phyloP scores from a whole-genome alignment of 169 alveolate genomes.

The Cryptosporidium bovis region DNA sequence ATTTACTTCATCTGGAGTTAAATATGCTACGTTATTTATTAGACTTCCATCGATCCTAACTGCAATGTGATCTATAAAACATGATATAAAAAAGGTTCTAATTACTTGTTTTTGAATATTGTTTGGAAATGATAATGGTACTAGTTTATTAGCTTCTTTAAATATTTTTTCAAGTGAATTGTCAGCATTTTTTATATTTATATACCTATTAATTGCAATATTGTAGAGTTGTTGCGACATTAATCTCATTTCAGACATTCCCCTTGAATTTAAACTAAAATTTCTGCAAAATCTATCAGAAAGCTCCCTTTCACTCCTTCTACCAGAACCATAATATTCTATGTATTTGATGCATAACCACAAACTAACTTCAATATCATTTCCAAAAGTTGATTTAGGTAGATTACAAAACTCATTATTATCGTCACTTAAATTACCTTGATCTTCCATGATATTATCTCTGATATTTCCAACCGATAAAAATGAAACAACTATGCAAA shows the following conservation, averaged over 20 bases:
- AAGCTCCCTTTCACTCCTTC: not conserved
- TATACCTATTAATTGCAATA: slow-evolving; percentile 24
- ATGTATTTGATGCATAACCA: slow-evolving; percentile 56
- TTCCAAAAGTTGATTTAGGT: slow-evolving; percentile 35
- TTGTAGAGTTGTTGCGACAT: slow-evolving; percentile 42
- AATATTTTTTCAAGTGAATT: not conserved
- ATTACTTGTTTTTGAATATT: slow-evolving; percentile 25
- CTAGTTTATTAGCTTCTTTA: not conserved
- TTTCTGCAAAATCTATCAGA: slow-evolving; percentile 17
- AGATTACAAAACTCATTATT: not conserved
- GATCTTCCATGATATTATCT: not conserved
- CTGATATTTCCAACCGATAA: slow-evolving; percentile 39
- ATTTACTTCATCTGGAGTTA: not conserved
- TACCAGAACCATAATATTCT: slow-evolving; percentile 21
- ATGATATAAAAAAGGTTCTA: slow-evolving; percentile 19
- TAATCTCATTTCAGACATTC: slow-evolving; percentile 49
- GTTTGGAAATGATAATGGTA: slow-evolving; percentile 36
- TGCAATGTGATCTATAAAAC: slow-evolving; percentile 70
- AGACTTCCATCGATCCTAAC: slow-evolving; percentile 40
- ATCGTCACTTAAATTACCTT: not conserved
- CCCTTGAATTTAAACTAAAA: slow-evolving; percentile 24
- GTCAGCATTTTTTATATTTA: not conserved
- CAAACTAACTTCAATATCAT: slow-evolving; percentile 41
- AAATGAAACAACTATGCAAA: slow-evolving; percentile 52
- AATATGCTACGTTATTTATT: not conserved